Conservation (phyloP, 305 asterid species). For the Fraxinus angustifolia region DNA sequence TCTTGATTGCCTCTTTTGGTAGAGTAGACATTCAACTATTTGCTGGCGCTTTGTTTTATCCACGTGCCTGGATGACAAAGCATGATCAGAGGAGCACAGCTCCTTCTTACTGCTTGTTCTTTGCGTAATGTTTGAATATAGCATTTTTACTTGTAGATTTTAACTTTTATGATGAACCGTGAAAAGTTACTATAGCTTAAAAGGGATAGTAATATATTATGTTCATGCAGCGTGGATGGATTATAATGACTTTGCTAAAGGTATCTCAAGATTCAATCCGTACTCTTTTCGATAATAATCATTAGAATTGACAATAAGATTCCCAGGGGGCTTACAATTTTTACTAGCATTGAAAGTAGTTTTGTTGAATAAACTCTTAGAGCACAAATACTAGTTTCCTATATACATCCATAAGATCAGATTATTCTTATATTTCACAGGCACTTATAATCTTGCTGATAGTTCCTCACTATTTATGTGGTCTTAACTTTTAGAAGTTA, state of each 20-base stretch:
- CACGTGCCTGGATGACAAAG: background rate
- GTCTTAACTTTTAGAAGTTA: background rate
- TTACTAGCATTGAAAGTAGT: background rate
- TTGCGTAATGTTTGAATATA: background rate
- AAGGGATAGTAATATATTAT: background rate
- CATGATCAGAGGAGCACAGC: background rate
- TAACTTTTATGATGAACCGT: background rate
- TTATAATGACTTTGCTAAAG: background rate
- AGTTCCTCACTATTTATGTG: conserved; percentile 5
- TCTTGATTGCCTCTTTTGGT: background rate
- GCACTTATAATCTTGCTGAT: conserved; percentile 24
- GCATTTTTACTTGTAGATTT: background rate
- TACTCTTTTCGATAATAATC: background rate
- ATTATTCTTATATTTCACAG: background rate
- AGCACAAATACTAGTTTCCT: background rate
- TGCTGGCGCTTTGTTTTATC: background rate
- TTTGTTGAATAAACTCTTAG: background rate
- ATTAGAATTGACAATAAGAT: background rate
- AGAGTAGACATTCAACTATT: background rate
- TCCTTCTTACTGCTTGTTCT: background rate
- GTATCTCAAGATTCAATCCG: background rate
- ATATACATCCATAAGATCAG: background rate
- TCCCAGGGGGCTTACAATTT: background rate
- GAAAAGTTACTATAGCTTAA: background rate
- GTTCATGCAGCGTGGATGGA: background rate